Percentiles rank a stretch among this genome's conserved stretches.
Evolutionary conservation across 805 yeast genomes (phyloP).

Genomic region (Hanseniaspora pseudoguilliermondii): DNA sequence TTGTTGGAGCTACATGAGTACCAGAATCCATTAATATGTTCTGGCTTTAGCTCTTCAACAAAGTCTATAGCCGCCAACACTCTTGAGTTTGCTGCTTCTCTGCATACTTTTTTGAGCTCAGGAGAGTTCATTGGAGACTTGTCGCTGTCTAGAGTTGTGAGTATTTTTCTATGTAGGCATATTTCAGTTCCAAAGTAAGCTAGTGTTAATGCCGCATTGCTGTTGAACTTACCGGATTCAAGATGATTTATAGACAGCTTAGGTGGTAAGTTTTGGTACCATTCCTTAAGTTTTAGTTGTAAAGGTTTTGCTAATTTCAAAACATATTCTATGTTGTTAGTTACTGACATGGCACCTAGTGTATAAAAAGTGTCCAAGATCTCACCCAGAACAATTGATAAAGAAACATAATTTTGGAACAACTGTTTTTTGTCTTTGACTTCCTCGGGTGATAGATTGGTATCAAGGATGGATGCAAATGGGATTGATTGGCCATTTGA

Average conservation of each 20-base stretch:
- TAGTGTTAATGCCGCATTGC: slow-evolving; percentile 67
- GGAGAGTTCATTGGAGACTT: slow-evolving; percentile 27
- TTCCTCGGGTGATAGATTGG: slow-evolving; percentile 34
- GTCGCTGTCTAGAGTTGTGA: slow-evolving; percentile 36
- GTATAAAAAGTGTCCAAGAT: slow-evolving; percentile 63
- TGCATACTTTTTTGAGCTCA: slow-evolving; percentile 53
- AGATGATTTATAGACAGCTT: slow-evolving; percentile 51
- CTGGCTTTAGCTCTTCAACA: slow-evolving; percentile 60
- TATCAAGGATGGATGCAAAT: slow-evolving; percentile 20
- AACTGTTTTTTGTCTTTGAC: slow-evolving; percentile 57
- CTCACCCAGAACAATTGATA: slow-evolving; percentile 58
- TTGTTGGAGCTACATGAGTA: slow-evolving; percentile 69
- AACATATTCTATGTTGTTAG: slow-evolving; percentile 52
- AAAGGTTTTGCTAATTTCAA: slow-evolving; percentile 69
- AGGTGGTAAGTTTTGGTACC: slow-evolving; percentile 64
- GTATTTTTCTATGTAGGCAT: slow-evolving; percentile 67
- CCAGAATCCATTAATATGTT: slow-evolving; percentile 83
- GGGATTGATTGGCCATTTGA: slow-evolving; percentile 7
- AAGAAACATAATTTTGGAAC: slow-evolving; percentile 53
- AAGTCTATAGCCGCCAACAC: slow-evolving; percentile 71
- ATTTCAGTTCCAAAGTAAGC: slow-evolving; percentile 86
- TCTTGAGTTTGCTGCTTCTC: slow-evolving; percentile 76
- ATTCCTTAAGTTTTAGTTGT: slow-evolving; percentile 54
- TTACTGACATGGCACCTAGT: slow-evolving; percentile 45
- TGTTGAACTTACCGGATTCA: slow-evolving; percentile 49